phyloP scores from a whole-genome alignment of 2,329 filamentous ascomycete genomes.

The Lachnellula cervina region DNA sequence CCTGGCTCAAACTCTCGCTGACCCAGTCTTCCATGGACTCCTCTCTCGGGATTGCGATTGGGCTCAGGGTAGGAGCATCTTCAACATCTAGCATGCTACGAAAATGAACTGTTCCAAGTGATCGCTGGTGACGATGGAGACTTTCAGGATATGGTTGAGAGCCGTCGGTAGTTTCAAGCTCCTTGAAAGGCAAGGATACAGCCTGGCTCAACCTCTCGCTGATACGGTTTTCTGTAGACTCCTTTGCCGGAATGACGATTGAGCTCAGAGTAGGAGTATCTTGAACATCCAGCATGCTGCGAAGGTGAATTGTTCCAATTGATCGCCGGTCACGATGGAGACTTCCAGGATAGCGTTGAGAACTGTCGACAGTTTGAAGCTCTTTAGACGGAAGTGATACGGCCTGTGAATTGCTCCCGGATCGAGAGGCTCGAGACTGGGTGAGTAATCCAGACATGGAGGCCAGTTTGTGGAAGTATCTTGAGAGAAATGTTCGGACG shows the following conservation, averaged over 20 bases:
- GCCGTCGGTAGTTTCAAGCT: constrained; percentile 5
- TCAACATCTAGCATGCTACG: constrained; percentile 53
- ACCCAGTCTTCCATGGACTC: constrained; percentile 29
- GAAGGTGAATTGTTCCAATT: constrained; percentile 35
- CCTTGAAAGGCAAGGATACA: constrained; percentile 1
- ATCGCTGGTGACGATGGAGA: constrained; percentile 20
- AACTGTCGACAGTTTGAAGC: constrained; percentile 3
- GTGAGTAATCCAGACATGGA: constrained; percentile 17
- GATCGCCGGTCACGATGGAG: constrained; percentile 21
- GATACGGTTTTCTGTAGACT: constrained; percentile 28
- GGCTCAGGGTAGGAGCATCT: constrained; percentile 37
- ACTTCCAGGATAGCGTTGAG: constrained; percentile 21
- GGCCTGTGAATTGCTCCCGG: constrained; percentile 12
- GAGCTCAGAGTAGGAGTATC: constrained; percentile 37
- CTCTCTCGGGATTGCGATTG: constrained; percentile 16
- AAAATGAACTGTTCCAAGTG: constrained; percentile 34
- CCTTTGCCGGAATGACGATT: constrained; percentile 17
- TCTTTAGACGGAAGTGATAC: constrained; percentile 1
- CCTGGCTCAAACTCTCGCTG: constrained; percentile 20
- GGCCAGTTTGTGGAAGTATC: constrained; percentile 15
- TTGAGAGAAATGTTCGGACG: not conserved
- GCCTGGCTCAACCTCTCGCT: constrained; percentile 21
- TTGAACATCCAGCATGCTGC: constrained; percentile 52
- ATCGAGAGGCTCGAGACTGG: constrained; percentile 18
- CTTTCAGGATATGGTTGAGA: constrained; percentile 21